Base-by-base conservation (phyloP, 768 basidiomycete genomes). In the Serpula lacrymans region DNA sequence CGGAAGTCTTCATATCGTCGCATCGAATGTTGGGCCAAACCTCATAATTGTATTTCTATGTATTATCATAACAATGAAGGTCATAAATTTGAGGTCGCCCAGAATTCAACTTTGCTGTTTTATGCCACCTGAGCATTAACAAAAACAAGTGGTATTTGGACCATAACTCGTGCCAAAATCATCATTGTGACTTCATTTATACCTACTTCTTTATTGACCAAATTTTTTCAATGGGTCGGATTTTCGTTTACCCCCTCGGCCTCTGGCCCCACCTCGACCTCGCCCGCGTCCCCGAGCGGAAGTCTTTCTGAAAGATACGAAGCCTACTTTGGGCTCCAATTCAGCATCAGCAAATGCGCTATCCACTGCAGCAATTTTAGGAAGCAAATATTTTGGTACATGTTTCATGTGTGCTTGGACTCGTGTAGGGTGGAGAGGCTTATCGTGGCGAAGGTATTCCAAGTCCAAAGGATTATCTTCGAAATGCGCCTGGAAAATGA, bases 401-500 rank as follows among this genome's bases (percentile, higher is more conserved):
- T 94, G 88, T 61, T 95, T 97, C 82, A 98, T 88, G 59, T 98
- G 94, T 1, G 91, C 67, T 58, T 96, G 94, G 9, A 94, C 72
- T 33, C 93, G 75, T 20, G 85, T 84, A 0, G 94, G 92, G 53
- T 95, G 90, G 4, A 97, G 70, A 5, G 94, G 88, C 51, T 92
- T 91, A 64, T 99, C 96, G 62, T 98, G 96, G 2, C 90, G 80
- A 32, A 97, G 69, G 57, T 82, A 96, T 41, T 93, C 90, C 9
- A 97, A 73, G 57, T 97, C 94, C 6, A 89, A 71, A 1, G 95
- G 95, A 57, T 98, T 93, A 55, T 97, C 93, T 55, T 97, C 93
- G 48, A 99, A 97, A 63, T 98, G 95, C 5, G 93, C 91, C 94
- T 97, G 53, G 29, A 48, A 41, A 24, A 23, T 10, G 21, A n/a